Percentiles rank a stretch among this genome's conserved stretches.
Conservation (phyloP, 345 rosid species). For the Rhizophora apiculata region DNA sequence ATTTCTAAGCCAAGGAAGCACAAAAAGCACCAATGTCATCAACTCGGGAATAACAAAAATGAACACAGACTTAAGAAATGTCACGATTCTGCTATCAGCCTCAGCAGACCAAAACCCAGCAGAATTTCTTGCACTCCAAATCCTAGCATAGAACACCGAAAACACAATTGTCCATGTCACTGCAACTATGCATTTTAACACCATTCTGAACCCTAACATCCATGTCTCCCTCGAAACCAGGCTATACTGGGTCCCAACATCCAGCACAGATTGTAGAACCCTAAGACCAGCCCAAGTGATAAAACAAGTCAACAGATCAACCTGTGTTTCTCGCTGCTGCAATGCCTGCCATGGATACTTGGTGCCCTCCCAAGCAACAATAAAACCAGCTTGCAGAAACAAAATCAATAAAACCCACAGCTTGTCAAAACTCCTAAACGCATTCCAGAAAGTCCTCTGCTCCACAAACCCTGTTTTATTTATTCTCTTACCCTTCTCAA, state of each 20-base stretch:
- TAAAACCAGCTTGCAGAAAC: conserved; percentile 66
- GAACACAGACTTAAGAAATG: conserved; percentile 61
- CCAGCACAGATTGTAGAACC: conserved; percentile 68
- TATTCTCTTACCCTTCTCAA: conserved; percentile 40
- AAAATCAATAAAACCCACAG: conserved; percentile 72
- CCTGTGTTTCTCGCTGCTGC: conserved; percentile 51
- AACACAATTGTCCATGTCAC: conserved; percentile 71
- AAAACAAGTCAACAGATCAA: conserved; percentile 68
- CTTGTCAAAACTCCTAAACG: conserved; percentile 76
- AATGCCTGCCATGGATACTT: conserved; percentile 53
- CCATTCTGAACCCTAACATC: conserved; percentile 69
- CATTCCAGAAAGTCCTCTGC: conserved; percentile 80
- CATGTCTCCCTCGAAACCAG: conserved; percentile 63
- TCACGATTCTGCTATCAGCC: conserved; percentile 51
- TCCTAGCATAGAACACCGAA: conserved; percentile 65
- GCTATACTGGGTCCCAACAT: conserved; percentile 84
- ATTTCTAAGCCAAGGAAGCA: conserved; percentile 83
- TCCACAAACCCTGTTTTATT: conserved; percentile 93
- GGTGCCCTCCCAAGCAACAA: conserved; percentile 66
- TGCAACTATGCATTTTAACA: conserved; percentile 63
- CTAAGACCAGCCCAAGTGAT: conserved; percentile 79
- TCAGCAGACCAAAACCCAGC: conserved; percentile 55
- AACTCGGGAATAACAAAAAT: conserved; percentile 72
- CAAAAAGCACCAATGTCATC: conserved; percentile 60
- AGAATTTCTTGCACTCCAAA: conserved; percentile 71